Percentiles rank a stretch among this genome's conserved stretches.
phyloP scores from a whole-genome alignment of 1,139 yeast species.

The Eremothecium gossypii region DNA sequence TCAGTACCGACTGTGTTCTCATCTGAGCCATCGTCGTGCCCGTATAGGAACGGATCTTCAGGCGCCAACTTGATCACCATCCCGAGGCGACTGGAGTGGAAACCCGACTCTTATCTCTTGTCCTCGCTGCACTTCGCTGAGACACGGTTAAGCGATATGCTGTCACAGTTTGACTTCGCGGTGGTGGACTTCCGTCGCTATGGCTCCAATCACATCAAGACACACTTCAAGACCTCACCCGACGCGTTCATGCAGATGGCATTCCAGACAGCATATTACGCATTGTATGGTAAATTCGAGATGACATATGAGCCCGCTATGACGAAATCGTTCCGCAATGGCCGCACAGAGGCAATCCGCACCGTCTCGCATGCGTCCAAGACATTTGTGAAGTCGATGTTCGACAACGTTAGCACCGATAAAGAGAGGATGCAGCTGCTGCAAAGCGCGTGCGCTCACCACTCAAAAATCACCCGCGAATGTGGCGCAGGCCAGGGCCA shows the following conservation, averaged over 20 bases:
- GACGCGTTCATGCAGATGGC: constrained; percentile 95
- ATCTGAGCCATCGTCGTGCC: constrained; percentile 5
- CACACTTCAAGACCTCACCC: constrained; percentile 76
- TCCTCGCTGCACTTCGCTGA: constrained; percentile 84
- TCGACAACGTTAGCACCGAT: constrained; percentile 56
- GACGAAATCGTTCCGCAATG: constrained; percentile 82
- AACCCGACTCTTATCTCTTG: constrained; percentile 65
- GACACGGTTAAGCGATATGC: constrained; percentile 76
- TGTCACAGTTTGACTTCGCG: constrained; percentile 81
- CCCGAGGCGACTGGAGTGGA: constrained; percentile 88
- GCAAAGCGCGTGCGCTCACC: constrained; percentile 61
- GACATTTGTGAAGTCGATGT: constrained; percentile 73
- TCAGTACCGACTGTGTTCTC: constrained; percentile 55
- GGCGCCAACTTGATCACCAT: constrained; percentile 42
- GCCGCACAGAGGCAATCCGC: constrained; percentile 86
- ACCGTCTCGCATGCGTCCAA: constrained; percentile 76
- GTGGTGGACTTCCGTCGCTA: constrained; percentile 67
- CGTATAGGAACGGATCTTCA: background rate
- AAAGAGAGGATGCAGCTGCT: constrained; percentile 53
- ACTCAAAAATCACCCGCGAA: constrained; percentile 56
- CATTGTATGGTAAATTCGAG: constrained; percentile 85
- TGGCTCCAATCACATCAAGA: constrained; percentile 70
- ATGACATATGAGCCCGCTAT: constrained; percentile 94
- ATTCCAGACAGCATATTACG: constrained; percentile 87
- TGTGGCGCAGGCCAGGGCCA: constrained; percentile 77